Evolutionary conservation across 257 asterid genomes (phyloP).

Genomic region (Voacanga thouarsii): DNA sequence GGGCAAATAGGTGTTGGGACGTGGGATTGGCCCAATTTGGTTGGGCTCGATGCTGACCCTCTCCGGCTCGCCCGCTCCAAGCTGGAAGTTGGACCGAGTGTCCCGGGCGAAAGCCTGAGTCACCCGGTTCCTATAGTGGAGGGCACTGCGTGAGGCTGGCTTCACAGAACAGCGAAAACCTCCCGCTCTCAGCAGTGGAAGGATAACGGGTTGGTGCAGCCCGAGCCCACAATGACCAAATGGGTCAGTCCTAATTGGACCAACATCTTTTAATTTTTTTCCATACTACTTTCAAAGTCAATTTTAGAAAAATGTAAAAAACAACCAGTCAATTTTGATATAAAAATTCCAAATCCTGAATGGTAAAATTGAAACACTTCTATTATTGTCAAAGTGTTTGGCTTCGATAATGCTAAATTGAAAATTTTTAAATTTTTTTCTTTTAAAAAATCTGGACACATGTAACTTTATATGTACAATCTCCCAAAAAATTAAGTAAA

Average conservation of each 20-base stretch:
- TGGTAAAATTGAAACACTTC: too few relatives aligned
- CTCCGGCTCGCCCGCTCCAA: slow-evolving; percentile 12
- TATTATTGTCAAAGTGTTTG: too few relatives aligned
- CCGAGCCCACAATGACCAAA: neutral
- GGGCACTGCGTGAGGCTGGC: slow-evolving; percentile 21
- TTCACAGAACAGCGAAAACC: slow-evolving; percentile 25
- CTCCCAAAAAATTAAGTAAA: too few relatives aligned
- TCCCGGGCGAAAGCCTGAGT: neutral
- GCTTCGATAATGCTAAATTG: too few relatives aligned
- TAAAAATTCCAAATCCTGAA: too few relatives aligned
- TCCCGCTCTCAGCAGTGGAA: slow-evolving; percentile 22
- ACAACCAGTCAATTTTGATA: too few relatives aligned
- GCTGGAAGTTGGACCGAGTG: neutral
- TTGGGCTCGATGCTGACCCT: neutral
- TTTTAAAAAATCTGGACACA: too few relatives aligned
- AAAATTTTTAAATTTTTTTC: too few relatives aligned
- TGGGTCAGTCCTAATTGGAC: neutral
- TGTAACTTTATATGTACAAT: too few relatives aligned
- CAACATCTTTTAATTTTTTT: neutral
- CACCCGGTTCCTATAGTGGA: neutral
- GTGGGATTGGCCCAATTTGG: neutral
- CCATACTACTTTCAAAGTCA: too few relatives aligned
- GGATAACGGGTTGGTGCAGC: slow-evolving; percentile 18
- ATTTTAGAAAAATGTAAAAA: too few relatives aligned
- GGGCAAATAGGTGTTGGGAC: slow-evolving; percentile 5